phyloP scores from a whole-genome alignment of 257 asterid species.

The Salvia hispanica region DNA sequence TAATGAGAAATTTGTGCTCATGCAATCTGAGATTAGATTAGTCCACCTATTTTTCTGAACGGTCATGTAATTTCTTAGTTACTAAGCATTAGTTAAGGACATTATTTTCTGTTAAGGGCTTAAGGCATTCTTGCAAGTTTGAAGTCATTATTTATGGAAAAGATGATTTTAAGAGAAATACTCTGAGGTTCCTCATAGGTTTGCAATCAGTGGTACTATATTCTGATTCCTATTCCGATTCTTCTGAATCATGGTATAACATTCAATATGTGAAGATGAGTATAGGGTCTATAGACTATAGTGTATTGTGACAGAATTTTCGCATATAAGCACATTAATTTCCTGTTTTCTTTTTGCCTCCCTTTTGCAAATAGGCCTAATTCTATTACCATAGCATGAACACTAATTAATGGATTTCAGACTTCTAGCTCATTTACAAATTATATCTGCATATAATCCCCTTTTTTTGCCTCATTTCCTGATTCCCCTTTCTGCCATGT shows the following conservation, averaged over 20 bases:
- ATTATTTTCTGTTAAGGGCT: no score
- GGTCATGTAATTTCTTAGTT: constrained; percentile 11
- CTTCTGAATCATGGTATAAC: no score
- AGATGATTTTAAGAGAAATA: constrained; percentile 4
- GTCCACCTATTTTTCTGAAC: constrained; percentile 3
- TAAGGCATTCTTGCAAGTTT: not conserved
- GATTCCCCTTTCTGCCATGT: constrained; percentile 7
- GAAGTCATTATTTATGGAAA: not conserved
- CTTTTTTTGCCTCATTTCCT: constrained; percentile 26
- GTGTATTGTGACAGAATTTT: constrained; percentile 8
- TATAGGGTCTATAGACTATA: no score
- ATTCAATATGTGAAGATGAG: no score
- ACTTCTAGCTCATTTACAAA: constrained; percentile 10
- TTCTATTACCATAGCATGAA: not conserved
- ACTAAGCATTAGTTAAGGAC: no score
- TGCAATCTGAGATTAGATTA: not conserved
- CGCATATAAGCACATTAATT: not conserved
- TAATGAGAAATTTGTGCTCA: constrained; percentile 19
- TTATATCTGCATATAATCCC: constrained; percentile 51
- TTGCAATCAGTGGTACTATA: not conserved
- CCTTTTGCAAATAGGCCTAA: not conserved
- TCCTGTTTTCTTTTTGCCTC: constrained; percentile 5
- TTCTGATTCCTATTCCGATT: no score
- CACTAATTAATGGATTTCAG: not conserved
- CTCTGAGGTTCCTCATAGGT: not conserved